Evolutionary conservation across 1,284 basidiomycete species (phyloP), one percentile per base, ranked within the genome.

Genomic region (Malassezia furfur): DNA sequence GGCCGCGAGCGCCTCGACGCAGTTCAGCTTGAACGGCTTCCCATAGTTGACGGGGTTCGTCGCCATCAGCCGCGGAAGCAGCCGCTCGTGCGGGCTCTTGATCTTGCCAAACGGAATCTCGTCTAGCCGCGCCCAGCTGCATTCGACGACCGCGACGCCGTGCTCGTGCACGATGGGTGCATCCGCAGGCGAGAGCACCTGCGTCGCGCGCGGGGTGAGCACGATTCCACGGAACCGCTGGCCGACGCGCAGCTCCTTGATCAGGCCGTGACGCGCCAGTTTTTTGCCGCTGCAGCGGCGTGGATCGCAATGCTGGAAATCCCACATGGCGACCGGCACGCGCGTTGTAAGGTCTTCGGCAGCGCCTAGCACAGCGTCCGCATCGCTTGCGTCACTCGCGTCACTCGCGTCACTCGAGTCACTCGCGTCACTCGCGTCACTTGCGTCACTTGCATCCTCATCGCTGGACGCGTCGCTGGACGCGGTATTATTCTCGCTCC

Each of bases 251-350:
- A 98, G 81, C 58, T 88, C 84, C 52, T 82, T 84, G 70, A 96
- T 87, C 32, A 96, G 78, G 1, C 88, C 88, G 19, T 91, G 80
- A 5, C 93, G 80, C 0, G 88, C 80, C 0, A 98, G 82, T 73
- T 91, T 93, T 79, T 96, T 96, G 11, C 93, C 93, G 8, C 88
- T 91, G 70, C 93, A 98, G 35, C 89, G 83, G 49, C 84, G 84
- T 0, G 93, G 91, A 75, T 98, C 91, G 75, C 93, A 96, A 74
- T 96, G 93, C 72, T 89, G 86, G 75, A 98, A 96, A 75, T 96
- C 93, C 67, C 67, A 70, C 67, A 70, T 70, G 17, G 67, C 67
- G 1, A 70, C 66, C 5, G 67, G 67, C 10, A 68, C 64, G 8
- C 47, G 34, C 11, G 52, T 22, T 17, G 43, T 28, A 3, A 61